Evolutionary conservation across 2,329 filamentous ascomycete species (phyloP).

Genomic region (Pseudogymnoascus sp.): DNA sequence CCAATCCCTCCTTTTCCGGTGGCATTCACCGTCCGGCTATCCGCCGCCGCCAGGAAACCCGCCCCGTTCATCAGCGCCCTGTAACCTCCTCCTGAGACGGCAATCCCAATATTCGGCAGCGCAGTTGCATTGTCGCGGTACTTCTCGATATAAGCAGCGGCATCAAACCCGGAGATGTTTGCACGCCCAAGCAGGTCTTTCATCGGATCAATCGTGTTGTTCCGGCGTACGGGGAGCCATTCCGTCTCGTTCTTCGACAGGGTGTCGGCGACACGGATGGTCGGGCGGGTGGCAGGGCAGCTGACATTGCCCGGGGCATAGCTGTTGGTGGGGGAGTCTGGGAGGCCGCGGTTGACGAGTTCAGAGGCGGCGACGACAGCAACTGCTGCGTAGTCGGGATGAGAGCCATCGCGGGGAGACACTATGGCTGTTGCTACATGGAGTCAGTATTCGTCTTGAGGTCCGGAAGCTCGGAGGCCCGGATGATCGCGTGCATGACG

Average conservation of each 20-base stretch:
- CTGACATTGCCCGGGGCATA: slow-evolving; percentile 62
- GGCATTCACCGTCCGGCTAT: slow-evolving; percentile 57
- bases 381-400: slow-evolving; percentile 17
- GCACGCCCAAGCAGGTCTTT: slow-evolving; percentile 61
- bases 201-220: slow-evolving; percentile 68
- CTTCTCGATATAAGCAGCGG: slow-evolving; percentile 59
- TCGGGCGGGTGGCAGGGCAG: slow-evolving; percentile 63
- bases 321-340: slow-evolving; percentile 41
- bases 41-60: slow-evolving; percentile 71
- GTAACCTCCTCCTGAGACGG: slow-evolving; percentile 77
- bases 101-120: slow-evolving; percentile 64
- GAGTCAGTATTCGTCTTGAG: not conserved
- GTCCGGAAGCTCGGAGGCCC: not conserved
- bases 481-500: not conserved
- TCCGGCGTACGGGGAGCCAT: slow-evolving; percentile 66
- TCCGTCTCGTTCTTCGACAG: slow-evolving; percentile 62
- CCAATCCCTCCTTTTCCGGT: slow-evolving; percentile 61
- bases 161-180: slow-evolving; percentile 71
- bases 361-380: slow-evolving; percentile 16
- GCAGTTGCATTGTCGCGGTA: slow-evolving; percentile 45
- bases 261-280: slow-evolving; percentile 51
- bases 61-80: slow-evolving; percentile 78
- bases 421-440: not conserved
- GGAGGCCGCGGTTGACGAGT: slow-evolving; percentile 22
- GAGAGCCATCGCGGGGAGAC: not conserved